These are phyloP conservation scores for Bothriochloa decipiens DNA, from an alignment of 176 grass and related monocot genomes.

Conservation along the genomic window DNA sequence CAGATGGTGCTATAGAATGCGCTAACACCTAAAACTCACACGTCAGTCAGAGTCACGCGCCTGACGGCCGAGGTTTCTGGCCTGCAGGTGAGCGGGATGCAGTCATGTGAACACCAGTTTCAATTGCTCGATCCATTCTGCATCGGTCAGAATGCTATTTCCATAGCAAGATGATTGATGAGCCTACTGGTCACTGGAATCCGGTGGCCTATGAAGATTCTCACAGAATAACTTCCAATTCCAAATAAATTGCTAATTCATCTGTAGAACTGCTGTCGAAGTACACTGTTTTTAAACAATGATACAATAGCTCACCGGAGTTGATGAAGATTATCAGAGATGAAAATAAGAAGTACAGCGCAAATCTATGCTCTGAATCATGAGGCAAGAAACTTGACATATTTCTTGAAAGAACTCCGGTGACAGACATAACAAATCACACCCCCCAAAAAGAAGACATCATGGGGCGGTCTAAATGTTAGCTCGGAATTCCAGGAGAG, in stretches of 20 bases:
- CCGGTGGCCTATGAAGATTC: conserved; percentile 34
- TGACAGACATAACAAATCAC: background rate
- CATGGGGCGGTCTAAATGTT: no score
- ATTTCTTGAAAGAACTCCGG: background rate
- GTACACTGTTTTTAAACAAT: no score
- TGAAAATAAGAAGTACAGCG: background rate
- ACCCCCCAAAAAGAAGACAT: no score
- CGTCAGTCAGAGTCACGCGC: no score
- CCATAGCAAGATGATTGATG: conserved; percentile 36
- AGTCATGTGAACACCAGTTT: conserved; percentile 72
- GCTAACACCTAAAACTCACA: conserved; percentile 64
- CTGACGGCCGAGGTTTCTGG: conserved; percentile 53
- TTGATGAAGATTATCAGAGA: background rate
- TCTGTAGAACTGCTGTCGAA: background rate
- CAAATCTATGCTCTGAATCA: background rate
- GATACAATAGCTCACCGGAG: no score
- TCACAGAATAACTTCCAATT: conserved; percentile 28
- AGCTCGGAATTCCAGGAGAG: no score
- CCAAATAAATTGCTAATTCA: conserved; percentile 30
- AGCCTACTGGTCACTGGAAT: conserved; percentile 36
- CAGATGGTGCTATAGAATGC: background rate
- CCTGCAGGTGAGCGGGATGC: conserved; percentile 51
- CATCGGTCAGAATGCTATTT: conserved; percentile 40
- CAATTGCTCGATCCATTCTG: conserved; percentile 72
- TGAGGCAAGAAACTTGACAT: background rate